Evolutionary conservation across 1,284 basidiomycete species (phyloP), one percentile per base, ranked within the genome.

Genomic region (Pyrrhoderma lamaoense): DNA sequence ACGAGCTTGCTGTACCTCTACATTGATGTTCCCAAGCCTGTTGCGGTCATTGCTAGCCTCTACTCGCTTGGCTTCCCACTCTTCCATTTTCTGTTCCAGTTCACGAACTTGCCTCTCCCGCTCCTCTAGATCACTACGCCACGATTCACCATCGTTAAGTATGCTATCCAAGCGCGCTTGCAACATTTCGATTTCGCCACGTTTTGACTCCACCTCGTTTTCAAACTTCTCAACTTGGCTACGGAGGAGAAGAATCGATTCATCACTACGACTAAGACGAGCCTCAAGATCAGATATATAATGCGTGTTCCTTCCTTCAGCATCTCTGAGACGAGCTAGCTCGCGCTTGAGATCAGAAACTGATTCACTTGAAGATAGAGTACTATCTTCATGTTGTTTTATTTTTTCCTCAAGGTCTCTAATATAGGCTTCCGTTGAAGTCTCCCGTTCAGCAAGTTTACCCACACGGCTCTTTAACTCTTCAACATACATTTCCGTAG

Each of bases 271-370:
- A 16, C 82, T 72, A 9, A 97, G 74, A 22, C 90, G 85, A 43
- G 76, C 71, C 66, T 99, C 95, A 18, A 99, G 76, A 51, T 94
- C 93, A n/a, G 80, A 71, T 53, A 98, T 93, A 66, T 97, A 96
- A 57, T 82, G 76, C 39, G 77, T 67, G 8, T 86, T 85, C 50
- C 85, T 78, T 1, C 71, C 69, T 59, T 94, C 90, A 1, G 75
- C 67, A 47, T 95, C 89, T 62, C 82, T 89, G 67, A 85, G 83
- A 46, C 82, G 80, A 43, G 76, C 62, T 25, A 97, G 74, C 67
- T 98, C 93, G 57, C 86, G 85, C 64, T 82, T 85, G 50, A 98
- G 75, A 56, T 94, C 90, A 14, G 74, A 74, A 60, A 95, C 76
- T 1, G 85, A 85, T 59, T 85, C 83, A 52, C 78, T 83, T 9